phyloP scores from a whole-genome alignment of 2,329 filamentous ascomycete genomes.

The Nectriaceae sp. region DNA sequence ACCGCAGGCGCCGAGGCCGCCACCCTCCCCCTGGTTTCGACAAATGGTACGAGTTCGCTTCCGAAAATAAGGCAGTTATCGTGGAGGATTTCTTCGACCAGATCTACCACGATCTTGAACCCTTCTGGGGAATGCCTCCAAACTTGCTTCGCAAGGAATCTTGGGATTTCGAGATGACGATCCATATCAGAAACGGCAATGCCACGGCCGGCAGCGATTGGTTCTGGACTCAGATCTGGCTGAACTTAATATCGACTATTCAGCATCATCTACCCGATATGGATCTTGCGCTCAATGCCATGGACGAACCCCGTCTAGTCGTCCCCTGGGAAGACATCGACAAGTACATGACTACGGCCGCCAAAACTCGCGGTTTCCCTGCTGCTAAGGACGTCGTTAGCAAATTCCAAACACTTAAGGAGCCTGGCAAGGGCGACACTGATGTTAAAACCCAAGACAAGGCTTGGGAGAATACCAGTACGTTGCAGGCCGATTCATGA shows the following conservation, averaged over 20 bases:
- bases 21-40: conserved; percentile 66
- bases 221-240: conserved; percentile 61
- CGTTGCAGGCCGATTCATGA: conserved; percentile 27
- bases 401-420: conserved; percentile 45
- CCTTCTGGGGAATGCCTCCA: conserved; percentile 57
- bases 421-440: conserved; percentile 37
- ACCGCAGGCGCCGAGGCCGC: conserved; percentile 58
- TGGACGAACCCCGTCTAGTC: conserved; percentile 68
- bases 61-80: conserved; percentile 52
- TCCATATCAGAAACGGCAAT: conserved; percentile 55
- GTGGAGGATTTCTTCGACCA: conserved; percentile 67
- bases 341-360: conserved; percentile 53
- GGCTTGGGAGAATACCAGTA: conserved; percentile 55
- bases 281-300: conserved; percentile 66
- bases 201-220: conserved; percentile 54
- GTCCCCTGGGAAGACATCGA: conserved; percentile 65
- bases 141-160: conserved; percentile 53
- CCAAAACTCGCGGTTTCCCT: conserved; percentile 46
- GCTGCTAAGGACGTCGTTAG: conserved; percentile 46
- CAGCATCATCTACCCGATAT: conserved; percentile 63
- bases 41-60: conserved; percentile 60
- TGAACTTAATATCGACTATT: conserved; percentile 54
- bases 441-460: conserved; percentile 40
- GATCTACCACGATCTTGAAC: conserved; percentile 61
- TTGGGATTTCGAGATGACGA: conserved; percentile 60